Evolutionary conservation across 2,329 filamentous ascomycete species (phyloP).

Genomic region (Hypoxylon sp.): DNA sequence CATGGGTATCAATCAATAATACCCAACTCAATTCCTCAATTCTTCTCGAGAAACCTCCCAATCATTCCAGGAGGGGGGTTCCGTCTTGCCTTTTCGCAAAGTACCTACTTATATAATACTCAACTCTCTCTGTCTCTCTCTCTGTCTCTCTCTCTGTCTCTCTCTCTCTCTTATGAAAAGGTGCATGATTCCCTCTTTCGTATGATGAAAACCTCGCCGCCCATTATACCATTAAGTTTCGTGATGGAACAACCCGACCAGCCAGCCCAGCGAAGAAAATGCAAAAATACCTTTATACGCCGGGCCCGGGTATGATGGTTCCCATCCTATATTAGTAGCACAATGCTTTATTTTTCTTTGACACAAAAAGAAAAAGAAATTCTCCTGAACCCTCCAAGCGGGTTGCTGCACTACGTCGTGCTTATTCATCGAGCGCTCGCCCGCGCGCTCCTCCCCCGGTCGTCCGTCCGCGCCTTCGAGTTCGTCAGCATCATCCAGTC

Average conservation of each 20-base stretch:
- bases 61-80: not conserved
- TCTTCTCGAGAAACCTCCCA: not conserved
- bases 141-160: no score
- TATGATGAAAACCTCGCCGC: not conserved
- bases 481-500: conserved; percentile 78
- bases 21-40: conserved; percentile 6
- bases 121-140: no score
- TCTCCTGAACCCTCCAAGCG: no score
- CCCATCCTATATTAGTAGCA: conserved; percentile 7
- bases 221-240: conserved; percentile 31
- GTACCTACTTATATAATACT: not conserved
- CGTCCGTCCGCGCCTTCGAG: conserved; percentile 43
- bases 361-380: conserved; percentile 1
- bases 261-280: conserved; percentile 9
- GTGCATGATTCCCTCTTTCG: conserved; percentile 11
- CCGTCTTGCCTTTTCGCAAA: not conserved
- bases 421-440: conserved; percentile 40
- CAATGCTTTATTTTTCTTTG: not conserved
- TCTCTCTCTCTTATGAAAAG: no score
- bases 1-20: conserved; percentile 1
- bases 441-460: conserved; percentile 46
- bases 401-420: no score
- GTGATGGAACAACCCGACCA: conserved; percentile 23
- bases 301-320: conserved; percentile 22
- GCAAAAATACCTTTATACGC: conserved; percentile 32